A percentile compares a stretch with the other conserved stretches of the same genome.
Conservation (phyloP, 2,329 filamentous ascomycete species). For the Aspergillus amoenus region DNA sequence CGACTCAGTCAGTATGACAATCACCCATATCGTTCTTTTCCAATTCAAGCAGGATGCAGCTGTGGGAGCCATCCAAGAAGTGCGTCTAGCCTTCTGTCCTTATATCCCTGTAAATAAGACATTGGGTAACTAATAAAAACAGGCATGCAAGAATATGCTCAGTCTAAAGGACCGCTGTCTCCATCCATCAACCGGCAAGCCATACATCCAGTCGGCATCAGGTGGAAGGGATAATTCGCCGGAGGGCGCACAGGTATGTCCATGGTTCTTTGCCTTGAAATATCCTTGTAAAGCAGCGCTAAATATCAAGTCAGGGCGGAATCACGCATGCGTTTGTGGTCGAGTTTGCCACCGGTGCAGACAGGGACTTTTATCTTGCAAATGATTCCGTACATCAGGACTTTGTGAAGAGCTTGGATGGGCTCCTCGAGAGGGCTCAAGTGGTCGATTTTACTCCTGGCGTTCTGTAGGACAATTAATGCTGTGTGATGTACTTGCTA, state of each 20-base stretch:
- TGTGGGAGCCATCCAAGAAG: conserved; percentile 54
- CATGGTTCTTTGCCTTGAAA: not conserved
- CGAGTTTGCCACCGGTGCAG: conserved; percentile 62
- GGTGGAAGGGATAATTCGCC: conserved; percentile 64
- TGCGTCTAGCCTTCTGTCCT: conserved; percentile 33
- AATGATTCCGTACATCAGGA: conserved; percentile 63
- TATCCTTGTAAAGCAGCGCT: not conserved
- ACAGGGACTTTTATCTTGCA: conserved; percentile 67
- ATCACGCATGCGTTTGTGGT: conserved; percentile 69
- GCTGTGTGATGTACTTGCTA: too few relatives aligned
- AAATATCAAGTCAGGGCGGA: conserved; percentile 32
- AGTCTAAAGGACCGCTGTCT: conserved; percentile 58
- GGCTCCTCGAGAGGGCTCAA: conserved; percentile 32
- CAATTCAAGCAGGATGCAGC: conserved; percentile 58
- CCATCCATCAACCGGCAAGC: conserved; percentile 56
- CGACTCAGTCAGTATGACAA: conserved; percentile 16
- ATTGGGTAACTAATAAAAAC: not conserved
- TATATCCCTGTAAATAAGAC: too few relatives aligned
- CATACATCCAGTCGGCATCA: conserved; percentile 60
- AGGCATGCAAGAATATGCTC: conserved; percentile 60
- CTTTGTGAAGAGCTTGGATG: conserved; percentile 51
- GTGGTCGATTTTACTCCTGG: conserved; percentile 32
- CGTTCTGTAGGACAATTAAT: not conserved
- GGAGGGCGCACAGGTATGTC: conserved; percentile 58
- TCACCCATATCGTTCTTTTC: conserved; percentile 68